Evolutionary conservation across 495 filamentous ascomycete species (phyloP), one percentile per base, ranked within the genome.

Genomic region (Aspergillus bridgeri): DNA sequence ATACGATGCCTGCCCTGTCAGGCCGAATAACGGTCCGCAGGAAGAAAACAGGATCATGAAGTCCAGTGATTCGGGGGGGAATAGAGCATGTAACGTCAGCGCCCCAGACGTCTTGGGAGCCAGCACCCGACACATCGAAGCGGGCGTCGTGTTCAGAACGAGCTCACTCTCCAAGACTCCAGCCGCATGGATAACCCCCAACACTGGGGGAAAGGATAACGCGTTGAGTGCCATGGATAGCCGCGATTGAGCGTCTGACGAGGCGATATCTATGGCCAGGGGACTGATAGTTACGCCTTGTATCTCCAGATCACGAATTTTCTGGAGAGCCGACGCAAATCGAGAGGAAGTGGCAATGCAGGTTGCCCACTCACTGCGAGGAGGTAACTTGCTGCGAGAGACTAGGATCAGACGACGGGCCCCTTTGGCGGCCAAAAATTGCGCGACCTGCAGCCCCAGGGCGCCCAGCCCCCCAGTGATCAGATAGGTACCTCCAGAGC

Each of bases 121-220:
- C 11, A 79, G 49, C 15, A 75, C 75, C 4, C 57, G 57, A 15
- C 53, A 58, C 50, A 71, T 70, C 1, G 70, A 63, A 3, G 48
- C 21, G 22, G 51, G n/a, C 1, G 70, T 73, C 33, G 71, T 71
- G 0, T 71, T 53, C 1, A 72, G 61, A 19, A 75, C 59, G 0
- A 66, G 58, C 29, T 69, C 54, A 58, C 79, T 71, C n/a, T 76
- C 65, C 6, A 77, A 51, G 11, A 75, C 65, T 20, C 75, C 75
- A 22, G 75, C 74, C 0, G 66, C 75, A 51, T 81, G 78, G 3
- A 81, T 65, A 11, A 80, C 69, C 5, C 78, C 78, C 2, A 68
- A 61, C 7, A 79, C 66, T 3, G 65, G 69, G 8, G 70, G 66
- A 15, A 72, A 56, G 19, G 51, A 45, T 2, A 72, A 7, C 68